A percentile compares a stretch with the other conserved stretches of the same genome.
Conservation (phyloP, 352 stramenopile species). For the Phytopythium vexans region DNA sequence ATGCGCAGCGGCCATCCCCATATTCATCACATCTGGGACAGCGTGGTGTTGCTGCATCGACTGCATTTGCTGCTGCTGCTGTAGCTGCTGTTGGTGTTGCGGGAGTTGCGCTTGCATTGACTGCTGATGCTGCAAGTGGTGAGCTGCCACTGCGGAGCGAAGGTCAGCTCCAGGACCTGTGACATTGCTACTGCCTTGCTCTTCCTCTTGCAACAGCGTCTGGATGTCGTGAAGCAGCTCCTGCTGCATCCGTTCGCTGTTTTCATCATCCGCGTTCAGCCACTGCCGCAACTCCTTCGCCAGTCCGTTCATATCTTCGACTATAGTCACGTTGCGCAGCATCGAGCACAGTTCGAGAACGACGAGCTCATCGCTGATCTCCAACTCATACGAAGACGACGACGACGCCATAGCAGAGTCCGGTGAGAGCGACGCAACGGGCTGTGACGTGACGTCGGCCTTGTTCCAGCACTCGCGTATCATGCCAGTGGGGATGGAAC, state of each 20-base stretch:
- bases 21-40: background rate
- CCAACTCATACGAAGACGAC: background rate
- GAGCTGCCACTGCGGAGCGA: too few relatives aligned
- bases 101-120: too few relatives aligned
- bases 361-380: conserved; percentile 30
- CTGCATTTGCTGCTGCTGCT: conserved; percentile 11
- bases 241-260: conserved; percentile 50
- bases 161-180: too few relatives aligned
- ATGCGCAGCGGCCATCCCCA: background rate
- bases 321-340: conserved; percentile 22
- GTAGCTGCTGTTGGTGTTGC: conserved; percentile 7
- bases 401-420: background rate
- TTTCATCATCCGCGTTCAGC: conserved; percentile 39
- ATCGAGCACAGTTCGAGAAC: conserved; percentile 36
- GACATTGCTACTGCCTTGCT: conserved; percentile 14
- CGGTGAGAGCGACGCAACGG: background rate
- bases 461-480: conserved; percentile 31
- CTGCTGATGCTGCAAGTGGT: too few relatives aligned
- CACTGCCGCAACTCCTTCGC: conserved; percentile 38
- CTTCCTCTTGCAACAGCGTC: conserved; percentile 37
- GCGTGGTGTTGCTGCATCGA: conserved; percentile 13
- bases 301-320: conserved; percentile 26
- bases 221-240: conserved; percentile 41
- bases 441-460: conserved; percentile 16
- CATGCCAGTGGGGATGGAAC: conserved; percentile 11